phyloP scores from a whole-genome alignment of 2,329 filamentous ascomycete species.

The Akanthomyces dipterigenus region DNA sequence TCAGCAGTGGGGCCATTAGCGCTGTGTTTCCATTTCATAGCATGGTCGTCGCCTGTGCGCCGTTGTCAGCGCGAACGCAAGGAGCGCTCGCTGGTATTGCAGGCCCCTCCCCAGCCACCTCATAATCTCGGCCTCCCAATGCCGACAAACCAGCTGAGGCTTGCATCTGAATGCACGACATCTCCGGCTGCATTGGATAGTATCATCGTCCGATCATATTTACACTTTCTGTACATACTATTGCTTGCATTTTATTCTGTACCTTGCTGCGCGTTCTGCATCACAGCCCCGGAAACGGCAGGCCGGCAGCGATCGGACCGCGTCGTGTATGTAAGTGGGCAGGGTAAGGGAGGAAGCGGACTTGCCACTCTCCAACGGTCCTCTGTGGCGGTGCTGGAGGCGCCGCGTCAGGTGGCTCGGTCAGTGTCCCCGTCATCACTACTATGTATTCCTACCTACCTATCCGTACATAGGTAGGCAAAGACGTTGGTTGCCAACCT shows the following conservation, averaged over 20 bases:
- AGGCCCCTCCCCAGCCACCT: neutral
- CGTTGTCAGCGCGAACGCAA: too few relatives aligned
- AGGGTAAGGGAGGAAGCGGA: too few relatives aligned
- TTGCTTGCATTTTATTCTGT: neutral
- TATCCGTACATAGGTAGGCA: too few relatives aligned
- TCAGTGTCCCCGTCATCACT: neutral
- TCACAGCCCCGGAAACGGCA: neutral
- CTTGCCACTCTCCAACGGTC: neutral
- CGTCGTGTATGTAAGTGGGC: neutral
- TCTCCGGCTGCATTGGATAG: neutral
- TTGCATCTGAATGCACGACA: conserved; percentile 1
- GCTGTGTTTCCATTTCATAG: neutral
- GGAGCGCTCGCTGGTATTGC: neutral
- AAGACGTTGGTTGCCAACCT: too few relatives aligned
- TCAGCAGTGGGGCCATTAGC: neutral
- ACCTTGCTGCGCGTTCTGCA: too few relatives aligned
- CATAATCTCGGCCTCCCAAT: neutral
- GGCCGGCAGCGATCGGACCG: too few relatives aligned
- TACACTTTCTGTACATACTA: too few relatives aligned
- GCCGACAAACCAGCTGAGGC: neutral
- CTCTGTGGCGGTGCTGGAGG: conserved; percentile 2
- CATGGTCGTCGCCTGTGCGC: too few relatives aligned
- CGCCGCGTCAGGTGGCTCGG: neutral
- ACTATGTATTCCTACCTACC: too few relatives aligned
- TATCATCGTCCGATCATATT: neutral